These are phyloP conservation scores for Monascus ruber DNA, from an alignment of 2,329 filamentous ascomycete genomes.

Conservation along the genomic window DNA sequence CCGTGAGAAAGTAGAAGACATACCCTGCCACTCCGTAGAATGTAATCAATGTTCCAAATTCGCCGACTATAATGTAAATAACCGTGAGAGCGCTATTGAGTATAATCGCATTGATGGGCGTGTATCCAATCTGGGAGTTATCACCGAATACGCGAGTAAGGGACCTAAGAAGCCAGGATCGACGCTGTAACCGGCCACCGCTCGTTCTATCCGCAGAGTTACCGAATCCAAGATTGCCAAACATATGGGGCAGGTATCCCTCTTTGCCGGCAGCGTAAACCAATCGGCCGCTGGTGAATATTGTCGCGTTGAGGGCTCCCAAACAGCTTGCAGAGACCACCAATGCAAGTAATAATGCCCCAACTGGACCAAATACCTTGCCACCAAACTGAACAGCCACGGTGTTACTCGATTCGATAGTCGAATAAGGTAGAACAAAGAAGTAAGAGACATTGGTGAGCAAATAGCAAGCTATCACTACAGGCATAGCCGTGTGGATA, in stretches of 20 bases:
- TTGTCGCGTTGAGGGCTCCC: constrained; percentile 84
- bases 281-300: constrained; percentile 83
- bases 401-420: constrained; percentile 81
- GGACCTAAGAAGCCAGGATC: constrained; percentile 47
- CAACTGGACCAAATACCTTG: constrained; percentile 76
- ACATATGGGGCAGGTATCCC: constrained; percentile 75
- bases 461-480: constrained; percentile 83
- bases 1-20: constrained; percentile 92
- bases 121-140: constrained; percentile 73
- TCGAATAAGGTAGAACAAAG: constrained; percentile 69
- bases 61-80: constrained; percentile 71
- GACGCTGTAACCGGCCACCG: constrained; percentile 28
- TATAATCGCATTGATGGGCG: constrained; percentile 81
- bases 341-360: constrained; percentile 73
- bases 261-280: constrained; percentile 93
- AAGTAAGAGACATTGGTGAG: constrained; percentile 91
- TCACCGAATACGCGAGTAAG: constrained; percentile 60
- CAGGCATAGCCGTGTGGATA: constrained; percentile 90
- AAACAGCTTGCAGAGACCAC: constrained; percentile 88
- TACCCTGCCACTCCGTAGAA: constrained; percentile 98
- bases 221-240: constrained; percentile 69
- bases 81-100: constrained; percentile 67
- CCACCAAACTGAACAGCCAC: constrained; percentile 90
- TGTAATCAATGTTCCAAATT: constrained; percentile 83
- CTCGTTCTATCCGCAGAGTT: constrained; percentile 15